phyloP scores from a whole-genome alignment of 495 filamentous ascomycete genomes.

The Xylaria venustula region DNA sequence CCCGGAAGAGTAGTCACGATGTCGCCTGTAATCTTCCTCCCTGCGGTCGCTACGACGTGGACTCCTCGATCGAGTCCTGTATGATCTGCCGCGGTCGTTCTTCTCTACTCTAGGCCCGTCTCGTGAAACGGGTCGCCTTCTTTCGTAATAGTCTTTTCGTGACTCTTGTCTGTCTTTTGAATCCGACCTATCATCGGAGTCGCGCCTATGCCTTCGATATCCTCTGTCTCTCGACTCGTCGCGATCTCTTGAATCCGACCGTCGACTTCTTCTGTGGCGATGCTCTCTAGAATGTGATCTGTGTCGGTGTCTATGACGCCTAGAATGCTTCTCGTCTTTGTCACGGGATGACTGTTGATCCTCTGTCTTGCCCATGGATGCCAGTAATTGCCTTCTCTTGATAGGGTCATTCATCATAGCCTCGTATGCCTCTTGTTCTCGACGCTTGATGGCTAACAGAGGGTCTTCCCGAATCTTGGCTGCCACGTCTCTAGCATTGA shows the following conservation, averaged over 20 bases:
- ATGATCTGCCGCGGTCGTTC: slow-evolving; percentile 19
- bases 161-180: slow-evolving; percentile 35
- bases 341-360: slow-evolving; percentile 38
- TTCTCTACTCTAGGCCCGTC: slow-evolving; percentile 14
- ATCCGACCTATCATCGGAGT: slow-evolving; percentile 31
- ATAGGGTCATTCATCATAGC: slow-evolving; percentile 82
- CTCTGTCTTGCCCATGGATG: slow-evolving; percentile 54
- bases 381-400: slow-evolving; percentile 66
- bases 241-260: slow-evolving; percentile 34
- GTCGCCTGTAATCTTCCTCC: slow-evolving; percentile 22
- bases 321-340: slow-evolving; percentile 50
- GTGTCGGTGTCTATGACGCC: slow-evolving; percentile 44
- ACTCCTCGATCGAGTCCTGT: slow-evolving; percentile 31
- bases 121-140: slow-evolving; percentile 22
- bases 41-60: slow-evolving; percentile 29
- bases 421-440: slow-evolving; percentile 89
- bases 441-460: slow-evolving; percentile 83
- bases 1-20: slow-evolving; percentile 28
- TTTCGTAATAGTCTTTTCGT: slow-evolving; percentile 18
- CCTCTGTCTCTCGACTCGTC: slow-evolving; percentile 41
- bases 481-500: slow-evolving; percentile 71
- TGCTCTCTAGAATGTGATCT: slow-evolving; percentile 39
- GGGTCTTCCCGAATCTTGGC: slow-evolving; percentile 87
- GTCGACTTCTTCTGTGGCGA: slow-evolving; percentile 48
- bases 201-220: slow-evolving; percentile 29